phyloP scores from a whole-genome alignment of 306 rosid species.

The Fragaria nilgerrensis region DNA sequence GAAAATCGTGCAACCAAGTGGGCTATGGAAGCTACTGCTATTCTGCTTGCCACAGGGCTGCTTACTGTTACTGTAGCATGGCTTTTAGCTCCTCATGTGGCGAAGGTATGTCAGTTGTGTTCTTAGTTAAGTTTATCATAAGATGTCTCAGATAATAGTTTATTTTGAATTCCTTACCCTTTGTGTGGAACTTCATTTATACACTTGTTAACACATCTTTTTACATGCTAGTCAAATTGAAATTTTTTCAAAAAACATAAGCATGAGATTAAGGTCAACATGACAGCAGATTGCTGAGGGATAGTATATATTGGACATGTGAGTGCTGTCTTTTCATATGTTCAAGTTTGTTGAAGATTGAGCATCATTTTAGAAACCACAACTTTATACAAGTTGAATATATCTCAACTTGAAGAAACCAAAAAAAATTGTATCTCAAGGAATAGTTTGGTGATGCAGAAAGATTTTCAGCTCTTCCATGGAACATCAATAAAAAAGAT shows the following conservation, averaged over 20 bases:
- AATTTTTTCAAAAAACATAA: not conserved
- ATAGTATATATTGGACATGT: not conserved
- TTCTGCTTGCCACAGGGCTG: slow-evolving; percentile 93
- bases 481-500: not conserved
- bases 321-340: not conserved
- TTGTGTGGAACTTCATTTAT: not conserved
- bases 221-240: not conserved
- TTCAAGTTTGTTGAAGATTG: not conserved
- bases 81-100: slow-evolving; percentile 96
- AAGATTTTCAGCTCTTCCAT: not conserved
- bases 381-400: not conserved
- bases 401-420: not conserved
- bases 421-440: not conserved
- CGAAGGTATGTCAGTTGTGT: slow-evolving; percentile 57
- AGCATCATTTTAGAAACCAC: not conserved
- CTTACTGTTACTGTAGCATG: slow-evolving; percentile 92
- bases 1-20: slow-evolving; percentile 81
- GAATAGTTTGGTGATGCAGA: not conserved
- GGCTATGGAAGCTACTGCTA: slow-evolving; percentile 91
- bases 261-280: not conserved
- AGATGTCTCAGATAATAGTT: not conserved
- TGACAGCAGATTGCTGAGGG: not conserved
- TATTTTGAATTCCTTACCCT: not conserved
- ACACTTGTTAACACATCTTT: not conserved
- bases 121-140: not conserved